A percentile compares a stretch with the other conserved stretches of the same genome.
These are phyloP conservation scores for Fraxinus angustifolia DNA, from an alignment of 305 asterid genomes.

Conservation along the genomic window DNA sequence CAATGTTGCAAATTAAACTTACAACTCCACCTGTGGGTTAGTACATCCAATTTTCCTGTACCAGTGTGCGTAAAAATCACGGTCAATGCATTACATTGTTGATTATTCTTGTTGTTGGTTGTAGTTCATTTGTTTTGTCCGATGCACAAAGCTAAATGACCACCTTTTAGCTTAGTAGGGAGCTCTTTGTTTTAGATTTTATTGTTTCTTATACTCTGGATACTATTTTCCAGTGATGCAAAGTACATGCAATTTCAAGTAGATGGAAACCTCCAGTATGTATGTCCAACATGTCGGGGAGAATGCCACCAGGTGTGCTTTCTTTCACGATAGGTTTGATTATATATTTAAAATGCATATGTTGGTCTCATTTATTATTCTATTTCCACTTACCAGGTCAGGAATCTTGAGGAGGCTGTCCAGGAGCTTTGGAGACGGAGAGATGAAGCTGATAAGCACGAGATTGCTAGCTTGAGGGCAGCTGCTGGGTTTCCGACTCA, in stretches of 20 bases:
- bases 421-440: conserved; percentile 96
- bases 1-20: background rate
- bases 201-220: conserved; percentile 19
- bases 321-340: conserved; percentile 19
- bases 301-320: conserved; percentile 71
- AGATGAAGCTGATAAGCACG: conserved; percentile 80
- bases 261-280: conserved; percentile 83
- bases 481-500: conserved; percentile 95
- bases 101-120: background rate
- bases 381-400: conserved; percentile 44
- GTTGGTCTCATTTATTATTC: background rate
- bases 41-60: background rate
- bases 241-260: conserved; percentile 89
- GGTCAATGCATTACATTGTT: background rate
- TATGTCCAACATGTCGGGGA: conserved; percentile 88
- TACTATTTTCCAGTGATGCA: conserved; percentile 56
- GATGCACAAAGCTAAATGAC: background rate
- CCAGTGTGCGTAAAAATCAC: background rate
- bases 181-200: conserved; percentile 16
- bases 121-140: background rate
- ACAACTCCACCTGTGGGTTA: background rate
- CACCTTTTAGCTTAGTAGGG: conserved; percentile 2
- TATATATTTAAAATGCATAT: conserved; percentile 10
- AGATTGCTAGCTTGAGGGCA: conserved; percentile 78
- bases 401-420: conserved; percentile 79